Base-by-base conservation (phyloP, 1,284 basidiomycete genomes). In the Lignosus rhinocerotis region DNA sequence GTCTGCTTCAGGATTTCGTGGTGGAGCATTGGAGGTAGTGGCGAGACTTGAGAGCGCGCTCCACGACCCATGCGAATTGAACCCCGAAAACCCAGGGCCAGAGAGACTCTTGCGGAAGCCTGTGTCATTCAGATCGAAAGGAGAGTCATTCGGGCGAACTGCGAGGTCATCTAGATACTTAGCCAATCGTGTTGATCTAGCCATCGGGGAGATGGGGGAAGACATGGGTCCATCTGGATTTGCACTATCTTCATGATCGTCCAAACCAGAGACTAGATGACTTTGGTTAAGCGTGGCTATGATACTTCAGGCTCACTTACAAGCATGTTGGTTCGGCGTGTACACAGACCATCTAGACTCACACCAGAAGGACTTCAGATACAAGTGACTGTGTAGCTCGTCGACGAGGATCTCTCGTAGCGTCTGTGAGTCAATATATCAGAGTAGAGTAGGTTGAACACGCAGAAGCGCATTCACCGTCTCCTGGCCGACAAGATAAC, bases 311-410 rank as follows among this genome's bases (percentile, higher is more conserved):
- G 25, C 25, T 25, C 4, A 78, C 90, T 75, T 68, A 95, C 95
- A 80, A 9, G 75, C 73, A 54, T 86, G 82, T 72, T 98, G 96
- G 49, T 92, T 92, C 0, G 90, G 87, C 9, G 80, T 76, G 73
- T 98, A 98, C 0, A 90, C 76, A 30, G 85, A 80, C 97, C 97
- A 99, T 46, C 96, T 85, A 9, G 86, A 84, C 65, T 99, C 96
- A 71, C 92, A 96, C 86, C 95, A 98, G 73, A 94, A 96, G 7
- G 91, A 94, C 71, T 97, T 98, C 58, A 99, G 84, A 73, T 98
- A 99, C n/a, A 99, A 76, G 73, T 99, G 97, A 67, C 89, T 95
- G 72, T 99, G 96, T 25, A 99, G 80, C 71, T 99, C 97, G 66
- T 99, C 97, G 16, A 97, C 81, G 53, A 99, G 76, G 57, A 99